These are phyloP conservation scores for Arxiozyma slooffiae DNA, from an alignment of 1,139 yeast species.

Conservation along the genomic window DNA sequence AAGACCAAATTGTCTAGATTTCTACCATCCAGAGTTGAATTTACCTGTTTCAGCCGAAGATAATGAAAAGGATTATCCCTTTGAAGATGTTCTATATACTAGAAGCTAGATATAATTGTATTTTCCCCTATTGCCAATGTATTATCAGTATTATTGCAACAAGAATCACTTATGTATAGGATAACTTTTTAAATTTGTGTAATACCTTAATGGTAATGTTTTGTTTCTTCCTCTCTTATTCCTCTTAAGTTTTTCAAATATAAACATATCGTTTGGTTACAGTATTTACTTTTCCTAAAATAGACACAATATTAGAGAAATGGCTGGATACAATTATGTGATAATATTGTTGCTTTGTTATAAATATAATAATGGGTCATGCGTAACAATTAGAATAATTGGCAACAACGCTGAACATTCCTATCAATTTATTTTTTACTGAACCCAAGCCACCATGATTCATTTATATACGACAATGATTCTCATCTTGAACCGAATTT, in stretches of 20 bases:
- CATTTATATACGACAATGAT: neutral
- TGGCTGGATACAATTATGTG: neutral
- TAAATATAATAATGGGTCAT: too few species aligned
- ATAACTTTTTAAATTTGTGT: neutral
- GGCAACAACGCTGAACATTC: neutral
- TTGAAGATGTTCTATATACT: constrained; percentile 20
- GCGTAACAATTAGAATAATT: neutral
- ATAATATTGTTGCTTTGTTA: too few species aligned
- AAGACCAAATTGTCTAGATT: constrained; percentile 11
- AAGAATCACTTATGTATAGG: neutral
- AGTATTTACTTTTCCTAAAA: neutral
- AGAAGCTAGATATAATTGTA: neutral
- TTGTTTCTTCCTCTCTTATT: neutral
- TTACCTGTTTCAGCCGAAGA: constrained; percentile 10
- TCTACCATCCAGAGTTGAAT: constrained; percentile 16
- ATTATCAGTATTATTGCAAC: neutral
- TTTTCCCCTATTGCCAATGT: neutral
- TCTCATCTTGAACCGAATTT: neutral
- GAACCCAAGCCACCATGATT: neutral
- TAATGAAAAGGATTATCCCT: constrained; percentile 20
- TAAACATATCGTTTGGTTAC: neutral
- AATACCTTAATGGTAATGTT: too few species aligned
- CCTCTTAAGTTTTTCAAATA: neutral
- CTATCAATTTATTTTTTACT: neutral
- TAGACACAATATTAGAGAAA: neutral